Evolutionary conservation across 352 stramenopile species (phyloP).

Genomic region (Phytopythium mirpurense): DNA sequence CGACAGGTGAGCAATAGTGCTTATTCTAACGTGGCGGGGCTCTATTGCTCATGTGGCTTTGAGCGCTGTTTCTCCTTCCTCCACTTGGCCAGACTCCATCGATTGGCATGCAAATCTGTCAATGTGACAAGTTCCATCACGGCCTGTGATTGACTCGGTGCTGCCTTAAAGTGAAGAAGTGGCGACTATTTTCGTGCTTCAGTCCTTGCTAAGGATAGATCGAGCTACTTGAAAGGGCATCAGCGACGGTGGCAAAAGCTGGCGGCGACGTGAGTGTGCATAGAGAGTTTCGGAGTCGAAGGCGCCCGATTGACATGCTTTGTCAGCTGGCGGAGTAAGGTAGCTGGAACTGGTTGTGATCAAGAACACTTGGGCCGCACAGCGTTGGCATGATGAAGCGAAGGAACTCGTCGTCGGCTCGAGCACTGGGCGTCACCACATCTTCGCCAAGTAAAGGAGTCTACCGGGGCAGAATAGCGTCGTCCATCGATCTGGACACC

Average conservation of each 20-base stretch:
- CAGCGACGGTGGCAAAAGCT: not conserved
- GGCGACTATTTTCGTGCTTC: not conserved
- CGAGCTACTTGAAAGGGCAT: not conserved
- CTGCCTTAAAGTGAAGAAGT: not conserved
- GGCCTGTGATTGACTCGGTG: too few species aligned
- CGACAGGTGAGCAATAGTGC: not conserved
- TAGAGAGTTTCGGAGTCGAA: not conserved
- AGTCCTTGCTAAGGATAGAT: not conserved
- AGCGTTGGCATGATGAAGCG: not conserved
- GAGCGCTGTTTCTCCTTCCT: not conserved
- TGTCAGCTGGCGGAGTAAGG: not conserved
- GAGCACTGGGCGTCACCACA: not conserved
- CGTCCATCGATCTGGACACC: not conserved
- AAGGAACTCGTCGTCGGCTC: constrained; percentile 1
- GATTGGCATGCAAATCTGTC: not conserved
- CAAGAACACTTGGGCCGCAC: not conserved
- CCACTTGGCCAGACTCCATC: not conserved
- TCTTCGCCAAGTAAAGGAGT: not conserved
- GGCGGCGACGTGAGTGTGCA: not conserved
- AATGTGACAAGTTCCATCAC: too few species aligned
- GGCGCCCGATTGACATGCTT: not conserved
- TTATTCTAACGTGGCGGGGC: not conserved
- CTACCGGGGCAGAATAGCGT: not conserved
- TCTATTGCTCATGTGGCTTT: too few species aligned
- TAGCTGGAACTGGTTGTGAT: not conserved